A percentile compares a stretch with the other conserved stretches of the same genome.
phyloP scores from a whole-genome alignment of 495 filamentous ascomycete species.

The Talaromyces wortmannii region DNA sequence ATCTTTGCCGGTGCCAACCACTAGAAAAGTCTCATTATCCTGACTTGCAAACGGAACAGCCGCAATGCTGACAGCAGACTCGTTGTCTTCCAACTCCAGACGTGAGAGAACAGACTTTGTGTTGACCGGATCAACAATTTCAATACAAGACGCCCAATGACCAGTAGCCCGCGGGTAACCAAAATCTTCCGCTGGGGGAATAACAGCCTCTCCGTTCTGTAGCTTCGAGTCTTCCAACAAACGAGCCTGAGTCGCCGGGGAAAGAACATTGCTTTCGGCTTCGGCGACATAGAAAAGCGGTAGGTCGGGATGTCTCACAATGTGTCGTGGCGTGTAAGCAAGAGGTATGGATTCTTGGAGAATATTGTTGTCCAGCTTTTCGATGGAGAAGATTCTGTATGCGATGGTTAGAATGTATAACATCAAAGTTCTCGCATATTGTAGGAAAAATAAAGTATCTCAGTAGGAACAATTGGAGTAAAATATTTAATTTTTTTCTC shows the following conservation, averaged over 20 bases:
- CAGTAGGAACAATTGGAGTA: slow-evolving; percentile 76
- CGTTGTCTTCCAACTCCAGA: slow-evolving; percentile 81
- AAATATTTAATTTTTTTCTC: slow-evolving; percentile 44
- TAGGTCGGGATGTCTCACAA: slow-evolving; percentile 81
- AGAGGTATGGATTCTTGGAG: slow-evolving; percentile 83
- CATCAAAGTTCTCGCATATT: slow-evolving; percentile 5
- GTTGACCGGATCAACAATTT: slow-evolving; percentile 74
- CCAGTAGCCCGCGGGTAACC: slow-evolving; percentile 77
- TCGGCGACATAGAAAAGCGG: slow-evolving; percentile 91
- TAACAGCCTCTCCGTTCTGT: slow-evolving; percentile 61
- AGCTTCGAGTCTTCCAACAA: slow-evolving; percentile 59
- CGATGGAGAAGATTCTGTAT: slow-evolving; percentile 79
- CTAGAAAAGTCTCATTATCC: slow-evolving; percentile 81
- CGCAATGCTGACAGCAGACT: slow-evolving; percentile 82
- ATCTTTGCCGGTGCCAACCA: slow-evolving; percentile 91
- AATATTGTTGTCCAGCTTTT: slow-evolving; percentile 78
- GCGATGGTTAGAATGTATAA: slow-evolving; percentile 2
- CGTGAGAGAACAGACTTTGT: slow-evolving; percentile 65
- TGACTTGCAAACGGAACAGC: slow-evolving; percentile 80
- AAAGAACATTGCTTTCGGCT: slow-evolving; percentile 82
- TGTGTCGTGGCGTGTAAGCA: slow-evolving; percentile 82
- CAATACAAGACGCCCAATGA: slow-evolving; percentile 93
- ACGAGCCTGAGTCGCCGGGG: slow-evolving; percentile 60
- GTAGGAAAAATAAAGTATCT: slow-evolving; percentile 17
- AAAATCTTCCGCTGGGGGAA: slow-evolving; percentile 76